Evolutionary conservation across 2,329 filamentous ascomycete genomes (phyloP).

Genomic region (Botrytis hyacinthi): DNA sequence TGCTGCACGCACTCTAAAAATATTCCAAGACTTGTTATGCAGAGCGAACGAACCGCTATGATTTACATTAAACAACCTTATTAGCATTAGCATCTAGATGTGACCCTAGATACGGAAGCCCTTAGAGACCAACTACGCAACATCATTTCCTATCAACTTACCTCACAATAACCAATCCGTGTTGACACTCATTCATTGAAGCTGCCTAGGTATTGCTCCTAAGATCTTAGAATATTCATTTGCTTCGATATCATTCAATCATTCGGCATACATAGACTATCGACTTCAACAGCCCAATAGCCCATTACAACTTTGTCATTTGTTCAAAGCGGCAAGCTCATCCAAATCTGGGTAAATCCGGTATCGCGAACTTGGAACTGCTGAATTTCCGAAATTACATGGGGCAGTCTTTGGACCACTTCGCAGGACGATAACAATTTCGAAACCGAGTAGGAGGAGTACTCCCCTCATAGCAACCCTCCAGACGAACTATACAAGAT

Average conservation of each 20-base stretch:
- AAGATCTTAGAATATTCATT: constrained; percentile 18
- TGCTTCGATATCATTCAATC: constrained; percentile 10
- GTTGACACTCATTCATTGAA: not conserved
- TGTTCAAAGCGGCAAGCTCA: constrained; percentile 4
- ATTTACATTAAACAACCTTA: not conserved
- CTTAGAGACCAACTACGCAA: not conserved
- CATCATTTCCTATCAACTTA: constrained; percentile 9
- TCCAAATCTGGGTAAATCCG: constrained; percentile 19
- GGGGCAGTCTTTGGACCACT: constrained; percentile 27
- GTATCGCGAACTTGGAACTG: constrained; percentile 22
- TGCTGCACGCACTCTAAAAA: not conserved
- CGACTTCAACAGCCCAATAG: constrained; percentile 11
- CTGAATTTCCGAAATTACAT: constrained; percentile 32
- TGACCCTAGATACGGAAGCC: not conserved
- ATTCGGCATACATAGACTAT: not conserved
- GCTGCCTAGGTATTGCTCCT: not conserved
- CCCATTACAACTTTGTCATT: constrained; percentile 22
- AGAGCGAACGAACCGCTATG: not conserved
- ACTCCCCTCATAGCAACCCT: constrained; percentile 20
- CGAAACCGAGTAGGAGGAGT: constrained; percentile 26
- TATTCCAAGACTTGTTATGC: not conserved
- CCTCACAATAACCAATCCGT: not conserved
- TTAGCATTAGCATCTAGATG: not conserved
- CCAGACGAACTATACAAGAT: constrained; percentile 48
- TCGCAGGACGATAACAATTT: constrained; percentile 32